phyloP scores from a whole-genome alignment of 2,329 filamentous ascomycete species.

The Alternaria incomplexa region DNA sequence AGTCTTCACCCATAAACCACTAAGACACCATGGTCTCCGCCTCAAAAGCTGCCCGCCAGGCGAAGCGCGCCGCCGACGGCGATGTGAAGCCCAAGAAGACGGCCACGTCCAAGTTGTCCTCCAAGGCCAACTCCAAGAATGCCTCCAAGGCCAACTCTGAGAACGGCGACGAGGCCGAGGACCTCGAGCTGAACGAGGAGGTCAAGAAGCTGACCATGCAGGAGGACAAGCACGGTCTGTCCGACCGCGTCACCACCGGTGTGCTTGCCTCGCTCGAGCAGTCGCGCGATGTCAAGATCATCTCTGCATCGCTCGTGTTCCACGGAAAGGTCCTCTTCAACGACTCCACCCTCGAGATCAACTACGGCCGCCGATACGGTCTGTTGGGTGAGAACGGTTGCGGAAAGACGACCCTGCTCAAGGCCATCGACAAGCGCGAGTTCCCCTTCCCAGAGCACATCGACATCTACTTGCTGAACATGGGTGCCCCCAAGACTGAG shows the following conservation, averaged over 20 bases:
- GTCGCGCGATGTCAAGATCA: constrained; percentile 97
- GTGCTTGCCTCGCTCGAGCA: constrained; percentile 84
- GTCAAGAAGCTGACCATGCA: constrained; percentile 89
- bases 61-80: constrained; percentile 63
- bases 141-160: constrained; percentile 69
- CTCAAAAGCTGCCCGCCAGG: constrained; percentile 71
- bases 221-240: constrained; percentile 94
- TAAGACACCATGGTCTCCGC: constrained; percentile 66
- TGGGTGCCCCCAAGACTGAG: constrained; percentile 89
- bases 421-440: constrained; percentile 91
- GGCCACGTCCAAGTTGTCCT: constrained; percentile 72
- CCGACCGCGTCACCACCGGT: constrained; percentile 97
- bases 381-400: constrained; percentile 98
- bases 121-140: constrained; percentile 69
- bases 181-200: constrained; percentile 71
- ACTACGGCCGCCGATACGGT: constrained; percentile 90
- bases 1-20: constrained; percentile 19
- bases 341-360: constrained; percentile 91
- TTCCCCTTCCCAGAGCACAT: constrained; percentile 95
- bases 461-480: constrained; percentile 97
- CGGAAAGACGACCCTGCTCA: constrained; percentile 97
- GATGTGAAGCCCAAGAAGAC: constrained; percentile 80
- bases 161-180: constrained; percentile 73
- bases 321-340: constrained; percentile 96
- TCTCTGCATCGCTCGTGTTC: constrained; percentile 90